Base-by-base conservation (phyloP, 306 rosid genomes). In the Malus domestica region DNA sequence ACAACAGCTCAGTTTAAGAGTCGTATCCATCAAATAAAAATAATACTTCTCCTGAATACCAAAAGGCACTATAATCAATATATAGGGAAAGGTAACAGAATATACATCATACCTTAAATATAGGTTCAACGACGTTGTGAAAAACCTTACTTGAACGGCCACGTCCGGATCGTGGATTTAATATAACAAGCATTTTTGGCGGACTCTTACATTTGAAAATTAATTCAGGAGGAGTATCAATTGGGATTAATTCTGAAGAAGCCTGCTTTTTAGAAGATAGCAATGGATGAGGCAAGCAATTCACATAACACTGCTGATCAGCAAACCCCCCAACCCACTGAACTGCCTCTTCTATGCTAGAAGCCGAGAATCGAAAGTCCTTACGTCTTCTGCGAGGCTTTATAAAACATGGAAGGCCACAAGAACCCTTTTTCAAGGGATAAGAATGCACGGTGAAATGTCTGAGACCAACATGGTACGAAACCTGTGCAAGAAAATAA, bases 241-340 rank as follows among this genome's bases (percentile, higher is more conserved):
- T 76, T 60, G 85, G 96, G 82, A 88, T 76, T 76, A 95, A 85
- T 75, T 92, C 99, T 60, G 97, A 89, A 79, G 99, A 95, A 38
- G 97, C 97, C 79, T 95, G 97, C 92, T 92, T 95, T 88, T 95
- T 95, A 10, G 97, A 92, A 71, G 97, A 92, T 72, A 84, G 80
- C 87, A 90, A 86, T 25, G 99, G 99, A 76, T 95, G 99, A 66
- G 99, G 99, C 78, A 95, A 90, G 86, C 97, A 92, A 83, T 95
- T 90, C 73, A 95, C 84, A 7, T 83, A 90, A 81, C 99, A 95
- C 54, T 92, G 96, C 80, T 95, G 99, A 85, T 95, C 99, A 16
- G 99, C 99, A 89, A 92, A 89, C 62, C 93, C 97, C 51, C 93
- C 97, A 83, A 95, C 97, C 99, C 99, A 95, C 59, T 88, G 97